These are phyloP conservation scores for Rhizophora apiculata DNA, from an alignment of 345 rosid genomes.

Conservation along the genomic window DNA sequence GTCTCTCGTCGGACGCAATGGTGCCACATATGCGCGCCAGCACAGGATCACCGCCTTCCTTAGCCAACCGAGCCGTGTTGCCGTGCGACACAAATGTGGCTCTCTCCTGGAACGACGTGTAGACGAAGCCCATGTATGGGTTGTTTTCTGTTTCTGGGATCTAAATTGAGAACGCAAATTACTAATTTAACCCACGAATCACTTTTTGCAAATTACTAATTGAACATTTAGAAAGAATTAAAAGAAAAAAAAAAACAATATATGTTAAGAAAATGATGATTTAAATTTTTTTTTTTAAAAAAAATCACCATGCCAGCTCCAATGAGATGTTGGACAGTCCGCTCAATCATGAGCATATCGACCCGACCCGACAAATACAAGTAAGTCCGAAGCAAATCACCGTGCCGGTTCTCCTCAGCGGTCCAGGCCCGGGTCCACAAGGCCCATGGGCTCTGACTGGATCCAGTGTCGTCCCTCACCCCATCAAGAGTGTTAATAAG, in stretches of 20 bases:
- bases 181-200: too few relatives aligned
- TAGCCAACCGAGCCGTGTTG: slow-evolving; percentile 68
- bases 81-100: slow-evolving; percentile 83
- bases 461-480: slow-evolving; percentile 71
- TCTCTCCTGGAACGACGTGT: slow-evolving; percentile 88
- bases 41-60: slow-evolving; percentile 49
- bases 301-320: slow-evolving; percentile 62
- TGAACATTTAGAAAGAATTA: neutral
- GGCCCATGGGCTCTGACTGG: slow-evolving; percentile 70
- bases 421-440: slow-evolving; percentile 72
- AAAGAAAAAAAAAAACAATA: too few relatives aligned
- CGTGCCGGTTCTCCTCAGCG: slow-evolving; percentile 78
- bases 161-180: slow-evolving; percentile 18
- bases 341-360: slow-evolving; percentile 62
- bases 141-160: slow-evolving; percentile 69
- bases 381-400: slow-evolving; percentile 54
- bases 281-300: too few relatives aligned
- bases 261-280: too few relatives aligned
- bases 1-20: slow-evolving; percentile 72
- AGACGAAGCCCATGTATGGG: slow-evolving; percentile 73
- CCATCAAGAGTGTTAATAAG: slow-evolving; percentile 74
- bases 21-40: slow-evolving; percentile 66
- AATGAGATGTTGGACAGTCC: slow-evolving; percentile 59
- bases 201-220: neutral
- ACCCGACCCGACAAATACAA: slow-evolving; percentile 76